Evolutionary conservation across 345 rosid species (phyloP).

Genomic region (Dovyalis caffra): DNA sequence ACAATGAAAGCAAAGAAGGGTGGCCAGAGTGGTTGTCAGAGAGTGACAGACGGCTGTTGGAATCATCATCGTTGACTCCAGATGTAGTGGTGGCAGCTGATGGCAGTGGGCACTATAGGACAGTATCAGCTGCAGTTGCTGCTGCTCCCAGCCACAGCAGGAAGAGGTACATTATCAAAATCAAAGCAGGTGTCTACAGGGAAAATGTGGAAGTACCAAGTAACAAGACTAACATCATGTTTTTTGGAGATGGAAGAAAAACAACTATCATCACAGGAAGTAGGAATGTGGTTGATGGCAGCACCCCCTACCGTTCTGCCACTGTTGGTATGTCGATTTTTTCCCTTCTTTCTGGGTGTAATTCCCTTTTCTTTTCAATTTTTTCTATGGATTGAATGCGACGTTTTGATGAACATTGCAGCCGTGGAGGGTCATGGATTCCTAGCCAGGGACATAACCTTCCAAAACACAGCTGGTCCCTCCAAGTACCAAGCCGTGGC

Average conservation of each 20-base stretch:
- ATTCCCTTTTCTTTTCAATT: background rate
- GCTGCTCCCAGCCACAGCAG: constrained; percentile 65
- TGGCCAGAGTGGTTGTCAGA: constrained; percentile 78
- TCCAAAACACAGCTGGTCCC: constrained; percentile 82
- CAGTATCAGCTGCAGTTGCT: constrained; percentile 63
- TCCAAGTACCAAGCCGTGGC: constrained; percentile 78
- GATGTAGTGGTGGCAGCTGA: constrained; percentile 78
- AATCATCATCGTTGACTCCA: constrained; percentile 51
- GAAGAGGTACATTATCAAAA: constrained; percentile 58
- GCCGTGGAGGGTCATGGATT: constrained; percentile 76
- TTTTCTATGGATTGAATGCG: background rate
- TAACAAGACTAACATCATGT: constrained; percentile 71
- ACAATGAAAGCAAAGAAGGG: background rate
- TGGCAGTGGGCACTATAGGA: constrained; percentile 65
- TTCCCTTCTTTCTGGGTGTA: background rate
- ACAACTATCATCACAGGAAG: constrained; percentile 72
- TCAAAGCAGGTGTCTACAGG: constrained; percentile 73
- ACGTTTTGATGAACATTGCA: constrained; percentile 24
- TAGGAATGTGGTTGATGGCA: constrained; percentile 72
- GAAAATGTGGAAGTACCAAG: constrained; percentile 85
- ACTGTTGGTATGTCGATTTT: constrained; percentile 78
- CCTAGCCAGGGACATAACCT: constrained; percentile 70
- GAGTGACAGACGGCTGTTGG: constrained; percentile 64
- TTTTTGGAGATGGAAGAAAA: constrained; percentile 74
- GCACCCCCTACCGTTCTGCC: constrained; percentile 81